phyloP scores from a whole-genome alignment of 2,329 filamentous ascomycete genomes.

The Kalmusia sp. region DNA sequence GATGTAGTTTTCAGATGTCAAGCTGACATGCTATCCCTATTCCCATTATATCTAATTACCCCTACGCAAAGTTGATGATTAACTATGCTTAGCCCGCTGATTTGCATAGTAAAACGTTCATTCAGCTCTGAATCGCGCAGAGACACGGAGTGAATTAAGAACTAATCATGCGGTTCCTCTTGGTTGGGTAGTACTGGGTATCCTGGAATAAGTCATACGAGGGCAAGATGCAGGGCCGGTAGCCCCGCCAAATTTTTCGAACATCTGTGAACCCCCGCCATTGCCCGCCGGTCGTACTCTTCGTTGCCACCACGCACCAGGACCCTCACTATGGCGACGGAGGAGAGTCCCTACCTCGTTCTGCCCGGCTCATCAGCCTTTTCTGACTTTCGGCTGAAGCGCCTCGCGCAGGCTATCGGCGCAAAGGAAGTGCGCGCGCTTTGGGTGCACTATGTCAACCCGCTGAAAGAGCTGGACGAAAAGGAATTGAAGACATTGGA shows the following conservation, averaged over 20 bases:
- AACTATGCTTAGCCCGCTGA: too few relatives aligned
- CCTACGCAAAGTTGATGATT: too few relatives aligned
- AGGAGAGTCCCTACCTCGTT: constrained; percentile 49
- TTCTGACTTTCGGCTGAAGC: constrained; percentile 57
- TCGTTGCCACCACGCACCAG: background rate
- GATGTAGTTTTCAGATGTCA: background rate
- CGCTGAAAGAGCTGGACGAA: constrained; percentile 45
- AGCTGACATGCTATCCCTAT: background rate
- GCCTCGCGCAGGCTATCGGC: constrained; percentile 54
- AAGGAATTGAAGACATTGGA: constrained; percentile 61
- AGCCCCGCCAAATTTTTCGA: constrained; percentile 6
- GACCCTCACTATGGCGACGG: constrained; percentile 38
- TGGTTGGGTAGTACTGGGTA: too few relatives aligned
- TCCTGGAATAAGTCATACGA: background rate
- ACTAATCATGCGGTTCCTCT: too few relatives aligned
- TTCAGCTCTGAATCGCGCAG: too few relatives aligned
- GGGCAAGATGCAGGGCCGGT: too few relatives aligned
- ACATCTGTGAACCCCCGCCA: constrained; percentile 1
- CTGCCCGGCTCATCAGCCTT: constrained; percentile 63
- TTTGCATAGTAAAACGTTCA: too few relatives aligned
- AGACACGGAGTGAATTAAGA: too few relatives aligned
- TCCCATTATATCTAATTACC: too few relatives aligned
- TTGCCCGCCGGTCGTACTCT: background rate
- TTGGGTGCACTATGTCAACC: constrained; percentile 60
- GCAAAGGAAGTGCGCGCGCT: constrained; percentile 57